These are phyloP conservation scores for Eucalyptus albens DNA, from an alignment of 345 rosid genomes.

Conservation along the genomic window DNA sequence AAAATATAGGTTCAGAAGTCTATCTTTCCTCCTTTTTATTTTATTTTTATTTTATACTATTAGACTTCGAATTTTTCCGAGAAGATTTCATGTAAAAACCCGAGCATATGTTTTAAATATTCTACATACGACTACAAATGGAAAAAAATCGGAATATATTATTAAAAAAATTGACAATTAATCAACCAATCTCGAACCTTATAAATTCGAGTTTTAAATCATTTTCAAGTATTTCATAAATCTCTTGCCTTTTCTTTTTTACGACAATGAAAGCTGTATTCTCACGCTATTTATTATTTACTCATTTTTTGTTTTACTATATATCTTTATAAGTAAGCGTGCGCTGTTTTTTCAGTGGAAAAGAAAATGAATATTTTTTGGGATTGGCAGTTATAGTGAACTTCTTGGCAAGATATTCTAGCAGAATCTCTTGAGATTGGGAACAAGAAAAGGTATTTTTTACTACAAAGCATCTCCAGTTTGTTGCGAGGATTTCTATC, in stretches of 20 bases:
- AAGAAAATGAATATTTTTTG: neutral
- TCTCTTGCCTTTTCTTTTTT: neutral
- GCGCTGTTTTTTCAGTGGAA: neutral
- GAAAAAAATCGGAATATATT: neutral
- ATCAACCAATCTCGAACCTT: neutral
- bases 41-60: neutral
- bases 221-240: neutral
- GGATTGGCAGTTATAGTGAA: neutral
- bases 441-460: neutral
- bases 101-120: neutral
- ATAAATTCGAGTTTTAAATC: neutral
- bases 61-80: neutral
- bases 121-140: neutral
- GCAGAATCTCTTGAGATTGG: neutral
- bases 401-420: neutral
- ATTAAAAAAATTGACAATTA: neutral
- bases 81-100: neutral
- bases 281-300: neutral
- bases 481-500: neutral
- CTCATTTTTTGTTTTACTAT: neutral
- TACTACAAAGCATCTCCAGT: neutral
- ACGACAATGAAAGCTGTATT: neutral
- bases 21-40: rapidly evolving
- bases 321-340: neutral
- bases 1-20: neutral